Conservation (phyloP, 2,329 filamentous ascomycete species). For the Alternaria viburni region DNA sequence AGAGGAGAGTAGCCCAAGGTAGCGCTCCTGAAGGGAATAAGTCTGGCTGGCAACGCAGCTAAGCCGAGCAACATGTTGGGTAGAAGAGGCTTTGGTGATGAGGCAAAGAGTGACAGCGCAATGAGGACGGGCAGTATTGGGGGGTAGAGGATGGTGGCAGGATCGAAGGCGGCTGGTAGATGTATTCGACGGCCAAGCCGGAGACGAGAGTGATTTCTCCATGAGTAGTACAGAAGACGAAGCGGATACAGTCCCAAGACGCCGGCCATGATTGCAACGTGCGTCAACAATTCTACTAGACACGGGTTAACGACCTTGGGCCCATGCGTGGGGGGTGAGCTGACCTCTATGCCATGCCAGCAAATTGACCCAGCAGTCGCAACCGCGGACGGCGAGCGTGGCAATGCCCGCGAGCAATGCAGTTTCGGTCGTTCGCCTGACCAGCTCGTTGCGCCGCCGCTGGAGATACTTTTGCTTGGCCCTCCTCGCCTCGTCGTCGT, state of each 20-base stretch:
- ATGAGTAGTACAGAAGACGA: slow-evolving; percentile 44
- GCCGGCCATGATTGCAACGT: slow-evolving; percentile 41
- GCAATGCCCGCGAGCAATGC: slow-evolving; percentile 61
- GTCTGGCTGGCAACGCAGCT: slow-evolving; percentile 73
- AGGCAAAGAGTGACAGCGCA: slow-evolving; percentile 72
- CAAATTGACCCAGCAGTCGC: slow-evolving; percentile 41
- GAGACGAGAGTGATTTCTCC: slow-evolving; percentile 30
- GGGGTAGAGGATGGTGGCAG: slow-evolving; percentile 89
- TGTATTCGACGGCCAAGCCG: slow-evolving; percentile 57
- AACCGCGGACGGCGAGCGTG: slow-evolving; percentile 52
- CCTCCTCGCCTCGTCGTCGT: slow-evolving; percentile 46
- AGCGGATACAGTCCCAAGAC: slow-evolving; percentile 48
- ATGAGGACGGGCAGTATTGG: slow-evolving; percentile 76
- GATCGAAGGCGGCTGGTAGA: slow-evolving; percentile 83
- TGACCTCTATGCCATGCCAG: slow-evolving; percentile 51
- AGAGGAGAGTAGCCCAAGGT: slow-evolving; percentile 66
- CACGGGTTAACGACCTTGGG: slow-evolving; percentile 19
- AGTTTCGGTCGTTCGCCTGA: slow-evolving; percentile 66
- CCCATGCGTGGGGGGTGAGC: background rate
- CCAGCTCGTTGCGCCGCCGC: slow-evolving; percentile 88
- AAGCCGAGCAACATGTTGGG: slow-evolving; percentile 84
- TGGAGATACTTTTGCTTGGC: slow-evolving; percentile 75
- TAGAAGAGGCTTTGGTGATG: slow-evolving; percentile 67
- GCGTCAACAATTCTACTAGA: slow-evolving; percentile 50
- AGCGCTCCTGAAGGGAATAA: slow-evolving; percentile 70